Conservation (phyloP, 306 rosid genomes). For the Lathyrus tuberosus region DNA sequence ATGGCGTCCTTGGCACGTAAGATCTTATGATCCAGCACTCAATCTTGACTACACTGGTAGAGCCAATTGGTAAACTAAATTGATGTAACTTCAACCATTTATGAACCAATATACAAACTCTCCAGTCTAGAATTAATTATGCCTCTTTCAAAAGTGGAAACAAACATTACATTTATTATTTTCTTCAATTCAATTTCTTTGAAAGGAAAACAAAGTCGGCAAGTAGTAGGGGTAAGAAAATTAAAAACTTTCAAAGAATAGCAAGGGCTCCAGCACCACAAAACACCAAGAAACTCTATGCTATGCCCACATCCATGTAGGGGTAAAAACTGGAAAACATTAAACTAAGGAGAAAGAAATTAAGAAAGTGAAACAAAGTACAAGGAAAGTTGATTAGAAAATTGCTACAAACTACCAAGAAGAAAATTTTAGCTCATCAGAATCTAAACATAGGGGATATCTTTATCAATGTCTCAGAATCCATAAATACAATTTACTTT, state of each 20-base stretch:
- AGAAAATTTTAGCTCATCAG: constrained; percentile 21
- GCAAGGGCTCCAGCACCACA: constrained; percentile 41
- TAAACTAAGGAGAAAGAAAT: constrained; percentile 44
- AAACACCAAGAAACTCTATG: constrained; percentile 50
- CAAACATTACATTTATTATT: neutral
- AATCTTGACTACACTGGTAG: neutral
- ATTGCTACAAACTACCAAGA: constrained; percentile 46
- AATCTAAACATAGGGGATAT: constrained; percentile 7
- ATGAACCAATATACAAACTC: neutral
- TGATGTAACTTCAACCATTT: neutral
- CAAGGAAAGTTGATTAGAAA: constrained; percentile 50
- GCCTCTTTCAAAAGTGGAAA: neutral
- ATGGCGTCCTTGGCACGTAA: too few relatives aligned
- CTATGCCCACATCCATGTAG: constrained; percentile 45
- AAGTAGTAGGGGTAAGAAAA: constrained; percentile 13
- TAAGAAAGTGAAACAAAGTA: constrained; percentile 31
- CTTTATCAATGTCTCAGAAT: constrained; percentile 27
- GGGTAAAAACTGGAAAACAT: constrained; percentile 46
- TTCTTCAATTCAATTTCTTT: neutral
- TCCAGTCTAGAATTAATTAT: neutral
- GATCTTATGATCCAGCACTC: too few relatives aligned
- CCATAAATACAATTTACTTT: constrained; percentile 47
- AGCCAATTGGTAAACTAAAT: constrained; percentile 19
- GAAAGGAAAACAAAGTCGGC: constrained; percentile 25
- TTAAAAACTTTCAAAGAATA: constrained; percentile 32